Evolutionary conservation across 2,329 filamentous ascomycete genomes (phyloP).

Genomic region (Venturia effusa): DNA sequence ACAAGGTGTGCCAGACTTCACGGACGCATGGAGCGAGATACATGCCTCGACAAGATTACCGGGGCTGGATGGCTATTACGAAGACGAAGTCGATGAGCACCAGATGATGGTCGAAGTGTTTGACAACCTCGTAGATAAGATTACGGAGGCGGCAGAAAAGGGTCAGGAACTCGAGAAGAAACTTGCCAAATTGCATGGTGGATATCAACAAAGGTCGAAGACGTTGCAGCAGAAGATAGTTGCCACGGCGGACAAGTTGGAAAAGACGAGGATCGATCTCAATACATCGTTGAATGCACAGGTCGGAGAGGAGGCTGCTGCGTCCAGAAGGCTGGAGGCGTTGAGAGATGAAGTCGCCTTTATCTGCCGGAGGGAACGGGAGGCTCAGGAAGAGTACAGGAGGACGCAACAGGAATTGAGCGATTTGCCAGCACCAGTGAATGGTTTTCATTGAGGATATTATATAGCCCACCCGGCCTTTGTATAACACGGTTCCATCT

Average conservation of each 20-base stretch:
- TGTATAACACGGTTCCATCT: not conserved
- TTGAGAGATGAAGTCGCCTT: conserved; percentile 76
- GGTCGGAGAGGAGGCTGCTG: conserved; percentile 67
- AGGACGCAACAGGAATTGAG: conserved; percentile 63
- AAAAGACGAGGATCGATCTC: conserved; percentile 61
- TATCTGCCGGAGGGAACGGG: conserved; percentile 70
- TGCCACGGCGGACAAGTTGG: conserved; percentile 63
- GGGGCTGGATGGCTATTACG: conserved; percentile 69
- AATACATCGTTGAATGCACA: conserved; percentile 65
- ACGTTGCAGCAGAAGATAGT: conserved; percentile 67
- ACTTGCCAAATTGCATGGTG: conserved; percentile 73
- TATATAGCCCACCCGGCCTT: not conserved
- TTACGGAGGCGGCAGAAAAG: conserved; percentile 63
- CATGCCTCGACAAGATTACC: conserved; percentile 48
- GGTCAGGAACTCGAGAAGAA: conserved; percentile 91
- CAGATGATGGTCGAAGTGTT: conserved; percentile 61
- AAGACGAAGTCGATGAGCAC: conserved; percentile 60
- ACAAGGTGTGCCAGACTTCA: conserved; percentile 49
- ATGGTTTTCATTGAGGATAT: conserved; percentile 7
- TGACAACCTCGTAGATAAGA: conserved; percentile 61
- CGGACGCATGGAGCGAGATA: conserved; percentile 39
- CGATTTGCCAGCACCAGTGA: conserved; percentile 3
- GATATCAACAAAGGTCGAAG: conserved; percentile 80
- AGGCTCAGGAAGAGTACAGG: conserved; percentile 81
- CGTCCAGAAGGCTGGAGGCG: conserved; percentile 59